These are phyloP conservation scores for Isoetes engelmannii DNA, from an alignment of 83 land plant species.

Conservation along the genomic window DNA sequence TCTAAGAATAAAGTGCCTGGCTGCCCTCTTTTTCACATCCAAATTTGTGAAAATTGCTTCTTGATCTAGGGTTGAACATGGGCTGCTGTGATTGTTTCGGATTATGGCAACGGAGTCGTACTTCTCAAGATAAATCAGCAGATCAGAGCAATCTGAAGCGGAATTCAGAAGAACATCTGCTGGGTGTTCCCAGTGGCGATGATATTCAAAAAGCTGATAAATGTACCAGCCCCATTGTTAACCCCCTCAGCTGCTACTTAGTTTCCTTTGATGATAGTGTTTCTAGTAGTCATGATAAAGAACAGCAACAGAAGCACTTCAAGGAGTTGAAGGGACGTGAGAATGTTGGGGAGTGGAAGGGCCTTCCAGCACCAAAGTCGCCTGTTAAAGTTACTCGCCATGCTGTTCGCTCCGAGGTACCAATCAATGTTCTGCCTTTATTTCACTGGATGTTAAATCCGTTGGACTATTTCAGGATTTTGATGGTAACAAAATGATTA, in stretches of 20 bases:
- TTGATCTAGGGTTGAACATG: slow-evolving; percentile 1
- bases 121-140: slow-evolving; percentile 12
- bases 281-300: background rate
- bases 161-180: slow-evolving; percentile 21
- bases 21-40: too few species aligned
- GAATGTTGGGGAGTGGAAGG: background rate
- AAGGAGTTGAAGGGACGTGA: background rate
- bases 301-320: background rate
- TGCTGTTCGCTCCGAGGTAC: slow-evolving; percentile 27
- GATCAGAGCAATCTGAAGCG: slow-evolving; percentile 4
- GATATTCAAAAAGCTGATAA: slow-evolving; percentile 8
- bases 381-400: slow-evolving; percentile 20
- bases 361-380: slow-evolving; percentile 3
- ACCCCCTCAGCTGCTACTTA: slow-evolving; percentile 4
- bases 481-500: slow-evolving; percentile 76
- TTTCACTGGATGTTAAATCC: background rate
- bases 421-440: background rate
- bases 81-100: slow-evolving; percentile 24
- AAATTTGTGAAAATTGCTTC: too few species aligned
- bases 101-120: slow-evolving; percentile 6
- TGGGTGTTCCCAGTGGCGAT: slow-evolving; percentile 8
- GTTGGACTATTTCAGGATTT: slow-evolving; percentile 45
- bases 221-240: background rate
- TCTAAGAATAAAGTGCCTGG: too few species aligned
- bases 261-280: slow-evolving; percentile 5